Conservation (phyloP, 495 filamentous ascomycete genomes). For the Aspergillus coremiiformis region DNA sequence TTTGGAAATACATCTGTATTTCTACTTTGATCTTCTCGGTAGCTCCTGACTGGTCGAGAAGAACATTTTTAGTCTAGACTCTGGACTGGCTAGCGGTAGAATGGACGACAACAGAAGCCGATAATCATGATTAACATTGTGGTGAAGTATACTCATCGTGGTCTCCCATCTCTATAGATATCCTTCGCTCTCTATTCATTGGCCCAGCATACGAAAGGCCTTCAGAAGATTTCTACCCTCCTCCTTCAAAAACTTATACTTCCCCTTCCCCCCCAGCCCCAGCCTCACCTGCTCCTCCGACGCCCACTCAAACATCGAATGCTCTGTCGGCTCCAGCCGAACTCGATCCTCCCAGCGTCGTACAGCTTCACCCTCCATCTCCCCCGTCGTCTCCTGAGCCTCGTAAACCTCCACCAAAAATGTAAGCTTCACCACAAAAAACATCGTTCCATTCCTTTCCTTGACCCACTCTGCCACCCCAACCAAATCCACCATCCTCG, state of each 20-base stretch:
- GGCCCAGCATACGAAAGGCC: background rate
- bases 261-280: conserved; percentile 14
- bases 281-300: conserved; percentile 30
- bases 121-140: background rate
- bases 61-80: too few species aligned
- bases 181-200: background rate
- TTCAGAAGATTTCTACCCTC: conserved; percentile 11
- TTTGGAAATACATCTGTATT: background rate
- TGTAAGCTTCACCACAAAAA: background rate
- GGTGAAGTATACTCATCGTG: too few species aligned
- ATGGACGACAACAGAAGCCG: too few species aligned
- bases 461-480: conserved; percentile 26
- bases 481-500: conserved; percentile 37
- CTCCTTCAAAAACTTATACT: conserved; percentile 11
- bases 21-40: background rate
- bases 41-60: too few species aligned
- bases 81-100: too few species aligned
- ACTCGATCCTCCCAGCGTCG: conserved; percentile 25
- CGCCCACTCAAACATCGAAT: conserved; percentile 41
- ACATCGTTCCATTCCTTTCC: background rate
- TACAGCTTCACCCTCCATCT: background rate
- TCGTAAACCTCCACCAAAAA: conserved; percentile 32
- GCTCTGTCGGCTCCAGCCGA: conserved; percentile 34
- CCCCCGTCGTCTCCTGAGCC: background rate
- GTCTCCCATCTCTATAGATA: background rate